phyloP scores from a whole-genome alignment of 129 eudicot species.

The Glebionis coronaria region DNA sequence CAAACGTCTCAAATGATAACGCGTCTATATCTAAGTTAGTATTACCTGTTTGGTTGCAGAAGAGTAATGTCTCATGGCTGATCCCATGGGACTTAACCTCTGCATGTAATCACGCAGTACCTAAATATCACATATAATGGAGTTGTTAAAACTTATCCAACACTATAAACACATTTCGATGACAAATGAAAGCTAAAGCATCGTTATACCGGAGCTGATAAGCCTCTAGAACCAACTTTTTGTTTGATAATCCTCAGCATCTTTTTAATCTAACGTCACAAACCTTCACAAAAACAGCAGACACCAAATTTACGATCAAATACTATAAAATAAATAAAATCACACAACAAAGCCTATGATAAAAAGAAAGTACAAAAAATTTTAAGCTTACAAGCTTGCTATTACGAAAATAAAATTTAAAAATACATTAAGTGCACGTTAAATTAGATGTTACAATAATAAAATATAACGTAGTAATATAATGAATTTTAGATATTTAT shows the following conservation, averaged over 20 bases:
- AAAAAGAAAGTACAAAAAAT: too few species aligned
- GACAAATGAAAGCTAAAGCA: neutral
- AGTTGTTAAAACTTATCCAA: neutral
- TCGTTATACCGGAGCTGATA: conserved; percentile 26
- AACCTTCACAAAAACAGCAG: neutral
- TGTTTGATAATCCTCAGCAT: conserved; percentile 19
- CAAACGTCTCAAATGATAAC: neutral
- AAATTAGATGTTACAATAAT: too few species aligned
- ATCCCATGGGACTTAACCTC: conserved; percentile 22
- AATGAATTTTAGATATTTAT: too few species aligned
- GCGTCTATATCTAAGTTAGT: neutral
- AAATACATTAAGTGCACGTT: too few species aligned
- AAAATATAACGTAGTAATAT: too few species aligned
- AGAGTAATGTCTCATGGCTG: conserved; percentile 23
- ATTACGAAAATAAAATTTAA: too few species aligned
- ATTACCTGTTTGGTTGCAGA: conserved; percentile 32
- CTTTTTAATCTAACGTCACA: conserved; percentile 14
- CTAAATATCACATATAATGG: neutral
- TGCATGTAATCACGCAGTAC: conserved; percentile 10
- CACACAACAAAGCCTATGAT: neutral
- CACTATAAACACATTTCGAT: neutral
- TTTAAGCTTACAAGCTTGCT: too few species aligned
- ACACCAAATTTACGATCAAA: conserved; percentile 10
- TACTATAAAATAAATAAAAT: neutral
- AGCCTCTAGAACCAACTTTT: conserved; percentile 19